Evolutionary conservation across 2,329 filamentous ascomycete genomes (phyloP).

Genomic region (Huntiella moniliformis): DNA sequence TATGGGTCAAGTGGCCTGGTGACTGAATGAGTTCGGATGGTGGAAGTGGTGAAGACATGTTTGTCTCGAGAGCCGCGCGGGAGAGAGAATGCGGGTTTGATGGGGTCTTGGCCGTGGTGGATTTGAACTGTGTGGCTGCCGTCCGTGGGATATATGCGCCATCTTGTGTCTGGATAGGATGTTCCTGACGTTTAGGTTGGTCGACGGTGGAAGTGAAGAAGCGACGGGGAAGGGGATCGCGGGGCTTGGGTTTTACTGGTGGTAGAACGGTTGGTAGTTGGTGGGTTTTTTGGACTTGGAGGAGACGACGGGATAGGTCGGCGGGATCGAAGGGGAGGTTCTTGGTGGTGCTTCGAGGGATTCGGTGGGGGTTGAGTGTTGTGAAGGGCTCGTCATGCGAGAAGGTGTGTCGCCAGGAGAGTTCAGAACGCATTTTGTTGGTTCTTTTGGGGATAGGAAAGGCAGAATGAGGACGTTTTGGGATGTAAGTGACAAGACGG

Average conservation of each 20-base stretch:
- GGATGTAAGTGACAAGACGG: not conserved
- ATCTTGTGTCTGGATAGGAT: not conserved
- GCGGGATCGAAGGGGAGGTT: slow-evolving; percentile 29
- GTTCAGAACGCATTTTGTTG: slow-evolving; percentile 4
- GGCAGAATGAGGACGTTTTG: not conserved
- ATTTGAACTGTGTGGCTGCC: not conserved
- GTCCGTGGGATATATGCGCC: not conserved
- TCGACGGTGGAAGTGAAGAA: slow-evolving; percentile 1
- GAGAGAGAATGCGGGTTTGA: not conserved
- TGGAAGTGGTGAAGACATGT: too few relatives aligned
- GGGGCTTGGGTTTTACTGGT: not conserved
- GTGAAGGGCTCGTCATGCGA: slow-evolving; percentile 13
- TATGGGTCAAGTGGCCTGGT: too few relatives aligned
- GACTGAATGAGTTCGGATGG: too few relatives aligned
- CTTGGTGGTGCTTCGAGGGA: slow-evolving; percentile 27
- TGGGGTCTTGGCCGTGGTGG: not conserved
- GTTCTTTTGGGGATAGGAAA: not conserved
- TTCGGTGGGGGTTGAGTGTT: slow-evolving; percentile 13
- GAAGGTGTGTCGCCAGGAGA: slow-evolving; percentile 6
- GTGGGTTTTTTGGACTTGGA: slow-evolving; percentile 30
- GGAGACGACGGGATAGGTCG: slow-evolving; percentile 34
- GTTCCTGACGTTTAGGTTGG: not conserved
- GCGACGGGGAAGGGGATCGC: slow-evolving; percentile 6
- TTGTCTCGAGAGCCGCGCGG: too few relatives aligned
- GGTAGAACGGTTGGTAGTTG: slow-evolving; percentile 21